Evolutionary conservation across 1,284 basidiomycete species (phyloP), one percentile per base, ranked within the genome.

Genomic region (Phellopilus nigrolimitatus): DNA sequence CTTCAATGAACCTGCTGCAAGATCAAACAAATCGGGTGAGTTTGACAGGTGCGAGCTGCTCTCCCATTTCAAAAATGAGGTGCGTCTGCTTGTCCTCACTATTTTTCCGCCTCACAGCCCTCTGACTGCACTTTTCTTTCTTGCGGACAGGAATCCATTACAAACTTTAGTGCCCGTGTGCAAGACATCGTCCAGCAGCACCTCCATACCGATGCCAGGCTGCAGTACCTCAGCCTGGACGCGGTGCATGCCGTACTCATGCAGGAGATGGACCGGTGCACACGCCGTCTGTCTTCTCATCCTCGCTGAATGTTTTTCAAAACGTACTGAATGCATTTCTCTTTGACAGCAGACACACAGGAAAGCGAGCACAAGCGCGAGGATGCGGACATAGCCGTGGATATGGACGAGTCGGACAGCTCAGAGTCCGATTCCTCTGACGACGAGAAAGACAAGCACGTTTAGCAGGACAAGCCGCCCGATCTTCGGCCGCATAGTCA

Each of bases 401-500:
- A n/a, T n/a, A n/a, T 13, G n/a, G 34, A 37, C 34, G 34, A n/a
- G 34, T n/a, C n/a, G n/a, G n/a, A n/a, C n/a, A n/a, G n/a, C n/a
- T n/a, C n/a, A n/a, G n/a, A n/a, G n/a, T n/a, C n/a, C n/a, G n/a
- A n/a, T n/a, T n/a, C n/a, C n/a, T n/a, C n/a, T n/a, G n/a, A n/a
- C n/a, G n/a, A n/a, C n/a, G n/a, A n/a, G n/a, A n/a, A n/a, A n/a
- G n/a, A n/a, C n/a, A n/a, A n/a, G n/a, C n/a, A n/a, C n/a, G n/a
- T n/a, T n/a, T n/a, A n/a, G n/a, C n/a, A n/a, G n/a, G n/a, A n/a
- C n/a, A n/a, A 98, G 95, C 72, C 84, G 90, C 67, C 95, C 95
- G n/a, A 95, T 99, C 65, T 91, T 93, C 70, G 90, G 87, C 61
- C 79, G 82, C 57, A 95, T 99, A 63, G 87, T 97, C 61, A 88